Percentiles rank a stretch among this genome's conserved stretches.
Evolutionary conservation across 139 green algal species (phyloP).

Genomic region (Tetradesmus obliquus): DNA sequence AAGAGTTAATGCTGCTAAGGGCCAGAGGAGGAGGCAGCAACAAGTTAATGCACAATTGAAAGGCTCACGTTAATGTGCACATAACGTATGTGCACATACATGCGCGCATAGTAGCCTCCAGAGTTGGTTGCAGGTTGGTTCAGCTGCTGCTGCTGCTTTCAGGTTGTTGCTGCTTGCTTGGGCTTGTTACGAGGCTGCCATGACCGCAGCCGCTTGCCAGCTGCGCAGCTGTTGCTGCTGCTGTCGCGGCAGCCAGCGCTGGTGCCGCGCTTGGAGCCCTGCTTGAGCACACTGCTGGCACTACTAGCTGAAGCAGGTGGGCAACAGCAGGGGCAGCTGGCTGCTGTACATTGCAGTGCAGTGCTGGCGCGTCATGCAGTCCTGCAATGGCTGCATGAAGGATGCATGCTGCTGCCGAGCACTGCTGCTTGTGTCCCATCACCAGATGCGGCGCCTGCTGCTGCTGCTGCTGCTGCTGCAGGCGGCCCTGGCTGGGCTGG

Average conservation of each 20-base stretch:
- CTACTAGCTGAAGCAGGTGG: constrained; percentile 10
- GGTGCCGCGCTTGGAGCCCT: constrained; percentile 10
- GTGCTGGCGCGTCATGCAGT: not conserved
- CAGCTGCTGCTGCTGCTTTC: not conserved
- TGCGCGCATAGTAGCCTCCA: not conserved
- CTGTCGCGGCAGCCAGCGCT: constrained; percentile 19
- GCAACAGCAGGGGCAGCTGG: not conserved
- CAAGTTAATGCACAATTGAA: no score
- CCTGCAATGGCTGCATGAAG: not conserved
- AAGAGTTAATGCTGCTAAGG: no score
- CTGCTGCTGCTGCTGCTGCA: constrained; percentile 21
- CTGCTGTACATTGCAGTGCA: not conserved
- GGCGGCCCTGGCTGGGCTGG: constrained; percentile 44
- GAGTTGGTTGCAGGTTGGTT: constrained; percentile 33
- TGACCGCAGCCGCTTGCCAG: constrained; percentile 56
- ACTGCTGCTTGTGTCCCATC: not conserved
- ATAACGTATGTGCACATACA: no score
- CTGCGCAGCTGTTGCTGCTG: constrained; percentile 52
- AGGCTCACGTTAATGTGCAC: no score
- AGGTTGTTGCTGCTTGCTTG: constrained; percentile 39
- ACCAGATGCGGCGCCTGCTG: not conserved
- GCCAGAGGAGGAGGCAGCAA: no score
- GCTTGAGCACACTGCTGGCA: not conserved
- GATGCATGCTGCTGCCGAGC: not conserved
- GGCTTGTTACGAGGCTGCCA: constrained; percentile 46